These are phyloP conservation scores for Vigna reflexopilosa DNA, from an alignment of 306 rosid genomes.

Conservation along the genomic window DNA sequence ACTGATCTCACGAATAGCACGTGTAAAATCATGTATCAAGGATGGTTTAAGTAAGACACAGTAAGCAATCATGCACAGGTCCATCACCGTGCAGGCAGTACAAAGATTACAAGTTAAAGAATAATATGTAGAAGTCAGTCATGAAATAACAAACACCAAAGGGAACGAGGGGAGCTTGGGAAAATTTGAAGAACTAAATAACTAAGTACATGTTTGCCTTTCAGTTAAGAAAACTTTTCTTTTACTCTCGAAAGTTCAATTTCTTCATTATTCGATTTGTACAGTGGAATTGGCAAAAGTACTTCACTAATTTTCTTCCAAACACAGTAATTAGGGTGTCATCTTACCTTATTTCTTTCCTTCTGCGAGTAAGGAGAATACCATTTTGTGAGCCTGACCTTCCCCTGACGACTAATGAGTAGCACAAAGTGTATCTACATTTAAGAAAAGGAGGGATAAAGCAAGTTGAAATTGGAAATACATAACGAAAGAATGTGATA, in stretches of 20 bases:
- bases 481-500: not conserved
- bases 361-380: slow-evolving; percentile 92
- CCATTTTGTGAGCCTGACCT: slow-evolving; percentile 97
- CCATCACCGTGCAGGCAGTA: not conserved
- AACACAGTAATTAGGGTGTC: no score
- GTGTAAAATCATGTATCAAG: slow-evolving; percentile 11
- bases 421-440: slow-evolving; percentile 88
- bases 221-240: no score
- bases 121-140: not conserved
- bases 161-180: slow-evolving; percentile 14
- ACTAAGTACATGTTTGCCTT: not conserved
- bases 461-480: slow-evolving; percentile 19
- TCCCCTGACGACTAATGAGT: slow-evolving; percentile 94
- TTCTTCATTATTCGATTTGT: not conserved
- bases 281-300: not conserved
- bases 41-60: slow-evolving; percentile 1
- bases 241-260: not conserved
- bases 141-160: not conserved
- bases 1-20: slow-evolving; percentile 80
- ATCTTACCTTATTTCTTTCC: slow-evolving; percentile 82
- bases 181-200: not conserved
- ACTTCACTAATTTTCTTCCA: not conserved
- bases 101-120: not conserved
- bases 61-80: not conserved
- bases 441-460: slow-evolving; percentile 22